These are phyloP conservation scores for Coemansia sp. DNA, from an alignment of 192 early-diverging fungal species.

Conservation along the genomic window DNA sequence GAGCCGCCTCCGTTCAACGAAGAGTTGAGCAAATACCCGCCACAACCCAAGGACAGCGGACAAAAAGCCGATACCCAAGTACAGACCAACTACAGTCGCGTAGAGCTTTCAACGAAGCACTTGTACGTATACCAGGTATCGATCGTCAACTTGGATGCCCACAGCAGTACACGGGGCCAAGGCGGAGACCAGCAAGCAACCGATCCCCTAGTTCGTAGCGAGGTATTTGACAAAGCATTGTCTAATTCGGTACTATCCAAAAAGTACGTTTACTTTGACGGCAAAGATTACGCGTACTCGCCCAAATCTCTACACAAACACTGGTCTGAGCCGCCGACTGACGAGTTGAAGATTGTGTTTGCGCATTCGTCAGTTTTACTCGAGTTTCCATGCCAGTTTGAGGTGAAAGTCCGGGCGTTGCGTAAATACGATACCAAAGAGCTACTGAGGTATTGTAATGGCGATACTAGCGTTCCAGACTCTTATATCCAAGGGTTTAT, in stretches of 20 bases:
- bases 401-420: slow-evolving; percentile 14
- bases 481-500: slow-evolving; percentile 20
- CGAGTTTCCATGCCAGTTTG: slow-evolving; percentile 11
- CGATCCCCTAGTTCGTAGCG: slow-evolving; percentile 1
- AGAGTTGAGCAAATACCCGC: slow-evolving; percentile 13
- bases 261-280: slow-evolving; percentile 24
- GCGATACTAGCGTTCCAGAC: neutral
- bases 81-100: slow-evolving; percentile 18
- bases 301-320: slow-evolving; percentile 18
- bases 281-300: slow-evolving; percentile 28
- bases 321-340: neutral
- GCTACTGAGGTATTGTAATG: slow-evolving; percentile 13
- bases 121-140: slow-evolving; percentile 39
- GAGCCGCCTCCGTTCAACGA: neutral
- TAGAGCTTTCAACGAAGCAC: slow-evolving; percentile 15
- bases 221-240: neutral
- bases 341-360: neutral
- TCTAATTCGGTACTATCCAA: neutral
- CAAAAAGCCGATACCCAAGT: neutral
- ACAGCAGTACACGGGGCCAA: neutral
- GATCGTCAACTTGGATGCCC: slow-evolving; percentile 36
- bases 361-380: neutral
- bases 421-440: slow-evolving; percentile 21
- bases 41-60: neutral
- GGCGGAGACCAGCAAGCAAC: neutral